A percentile compares a stretch with the other conserved stretches of the same genome.
Conservation (phyloP, 1,139 yeast species). For the Suhomyces ambrosiae region DNA sequence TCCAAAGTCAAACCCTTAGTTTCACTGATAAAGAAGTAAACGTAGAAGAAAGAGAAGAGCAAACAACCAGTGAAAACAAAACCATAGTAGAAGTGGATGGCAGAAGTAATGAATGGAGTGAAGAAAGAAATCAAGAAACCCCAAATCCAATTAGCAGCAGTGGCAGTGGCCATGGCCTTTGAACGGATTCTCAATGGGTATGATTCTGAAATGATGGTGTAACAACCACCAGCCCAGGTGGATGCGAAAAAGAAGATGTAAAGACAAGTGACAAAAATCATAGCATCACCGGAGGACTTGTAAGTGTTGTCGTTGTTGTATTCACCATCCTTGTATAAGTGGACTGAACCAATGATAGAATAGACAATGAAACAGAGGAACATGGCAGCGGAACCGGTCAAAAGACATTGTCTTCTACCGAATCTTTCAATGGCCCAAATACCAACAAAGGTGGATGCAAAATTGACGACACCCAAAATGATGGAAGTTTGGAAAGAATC, state of each 20-base stretch:
- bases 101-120: slow-evolving; percentile 61
- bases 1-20: slow-evolving; percentile 69
- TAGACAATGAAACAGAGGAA: slow-evolving; percentile 60
- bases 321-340: slow-evolving; percentile 56
- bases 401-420: slow-evolving; percentile 70
- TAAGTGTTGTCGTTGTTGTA: slow-evolving; percentile 25
- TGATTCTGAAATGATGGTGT: slow-evolving; percentile 77
- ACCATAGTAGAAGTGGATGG: slow-evolving; percentile 32
- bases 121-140: slow-evolving; percentile 78
- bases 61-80: slow-evolving; percentile 30
- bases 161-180: slow-evolving; percentile 76
- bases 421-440: slow-evolving; percentile 67
- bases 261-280: slow-evolving; percentile 78
- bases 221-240: slow-evolving; percentile 87
- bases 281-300: slow-evolving; percentile 66
- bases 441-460: slow-evolving; percentile 71
- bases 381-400: slow-evolving; percentile 53
- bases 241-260: slow-evolving; percentile 84
- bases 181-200: slow-evolving; percentile 81
- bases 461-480: slow-evolving; percentile 65
- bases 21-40: slow-evolving; percentile 60
- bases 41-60: slow-evolving; percentile 42
- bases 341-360: slow-evolving; percentile 60
- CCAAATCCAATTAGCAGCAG: slow-evolving; percentile 78
- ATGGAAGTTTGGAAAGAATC: slow-evolving; percentile 76